Evolutionary conservation across 1,284 basidiomycete species (phyloP), one percentile per base, ranked within the genome.

Genomic region (Lentinula novae-zelandiae): DNA sequence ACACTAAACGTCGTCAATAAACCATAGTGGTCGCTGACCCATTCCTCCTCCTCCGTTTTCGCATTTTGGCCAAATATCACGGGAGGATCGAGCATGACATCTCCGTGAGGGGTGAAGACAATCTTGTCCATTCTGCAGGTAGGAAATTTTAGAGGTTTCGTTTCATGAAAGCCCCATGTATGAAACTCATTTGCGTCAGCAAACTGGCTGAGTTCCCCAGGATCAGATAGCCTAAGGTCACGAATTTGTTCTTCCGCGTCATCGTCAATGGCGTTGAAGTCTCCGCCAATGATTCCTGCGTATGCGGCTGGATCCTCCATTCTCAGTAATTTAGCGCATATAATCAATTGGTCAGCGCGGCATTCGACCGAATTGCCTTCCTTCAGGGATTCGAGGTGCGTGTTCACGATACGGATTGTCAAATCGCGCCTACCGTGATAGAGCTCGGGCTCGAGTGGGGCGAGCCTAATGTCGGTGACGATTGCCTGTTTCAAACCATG

Each of bases 1-100:
- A 58, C 49, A 9, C 39, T 36, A 12, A 58, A 53, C 10, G 33
- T 34, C 17, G 48, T 52, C 22, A 77, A 64, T 51, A 90, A 71
- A 8, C 86, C 88, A 68, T 74, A 85, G 64, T 90, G 88, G 65
- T 89, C 88, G 66, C 84, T 88, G 22, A 79, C 77, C 80, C 81
- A 89, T n/a, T 75, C 57, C 75, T 7, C 73, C 66, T 46, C 66
- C 66, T 38, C 72, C 69, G 36, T 49, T 64, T 49, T 54, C 75
- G 67, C 75, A 78, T 79, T 85, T 40, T 84, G 72, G 3, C 87
- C 88, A 48, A 90, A 77, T 38, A 75, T 75, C 63, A 73, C 67
- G 0, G 85, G 83, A 50, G 78, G 74, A 8, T 82, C 78, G 33
- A 90, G 76, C 59, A 73, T 75, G 63, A 82, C 75, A 1, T 77